Base-by-base conservation (phyloP, 306 rosid genomes). In the Amphicarpaea edgeworthii region DNA sequence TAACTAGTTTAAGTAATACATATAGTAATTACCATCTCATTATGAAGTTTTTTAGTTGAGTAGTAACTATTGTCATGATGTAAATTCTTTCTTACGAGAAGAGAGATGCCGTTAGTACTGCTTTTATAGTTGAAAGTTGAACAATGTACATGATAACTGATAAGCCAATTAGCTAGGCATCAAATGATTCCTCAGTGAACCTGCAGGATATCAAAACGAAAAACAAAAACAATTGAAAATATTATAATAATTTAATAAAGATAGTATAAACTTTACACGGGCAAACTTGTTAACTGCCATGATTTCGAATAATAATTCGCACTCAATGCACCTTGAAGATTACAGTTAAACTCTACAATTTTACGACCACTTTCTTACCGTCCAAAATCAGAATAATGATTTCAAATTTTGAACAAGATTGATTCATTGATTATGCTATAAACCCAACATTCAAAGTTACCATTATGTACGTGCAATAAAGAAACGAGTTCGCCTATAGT, bases 291-390 rank as follows among this genome's bases (percentile, higher is more conserved):
- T 37, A 65, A 34, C 49, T 41, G 73, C 85, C 54, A 77, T 71
- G 66, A 82, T 82, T 82, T 64, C 66, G 40, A 71, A 77, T 76
- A 71, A 77, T 76, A 42, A 82, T 72, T 65, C 23, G 51, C 79
- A 54, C 82, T 72, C 82, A 50, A 47, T 66, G 72, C 78, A 46
- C 47, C 76, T 65, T 47, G 76, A 72, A 41, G 4, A 63, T 60
- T 21, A 55, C 81, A 69, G 54, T 81, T 76, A 26, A 75, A 7
- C 55, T 24, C 57, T 59, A 63, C 42, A 38, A 43, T 68, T 57
- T 70, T 63, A 64, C 16, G 72, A 55, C 76, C 66, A 68, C 70
- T 32, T 64, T 82, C 69, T 71, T 82, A 26, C 83, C 42, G 41
- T 64, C 63, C 72, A 58, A 49, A 30, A 38, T 42, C 34, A 80